Percentiles rank a stretch among this genome's conserved stretches.
Evolutionary conservation across 2,329 filamentous ascomycete genomes (phyloP).

Genomic region (Aureobasidium uvarum): DNA sequence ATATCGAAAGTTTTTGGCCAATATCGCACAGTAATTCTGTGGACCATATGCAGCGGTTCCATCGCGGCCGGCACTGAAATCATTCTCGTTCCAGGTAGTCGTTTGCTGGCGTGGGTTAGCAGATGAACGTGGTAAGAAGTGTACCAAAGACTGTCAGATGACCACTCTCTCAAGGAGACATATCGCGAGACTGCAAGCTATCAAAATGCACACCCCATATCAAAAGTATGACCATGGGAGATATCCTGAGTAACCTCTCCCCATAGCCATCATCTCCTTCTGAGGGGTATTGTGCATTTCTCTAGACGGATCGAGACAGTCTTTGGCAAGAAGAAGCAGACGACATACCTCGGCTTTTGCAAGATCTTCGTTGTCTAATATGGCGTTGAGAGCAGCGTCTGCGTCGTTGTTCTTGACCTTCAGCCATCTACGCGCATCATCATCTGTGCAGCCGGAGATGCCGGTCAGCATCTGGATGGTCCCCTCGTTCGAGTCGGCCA

Average conservation of each 20-base stretch:
- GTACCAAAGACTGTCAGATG: background rate
- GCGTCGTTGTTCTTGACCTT: conserved; percentile 38
- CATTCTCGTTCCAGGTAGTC: conserved; percentile 35
- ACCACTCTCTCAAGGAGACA: background rate
- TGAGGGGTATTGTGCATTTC: background rate
- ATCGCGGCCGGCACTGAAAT: conserved; percentile 35
- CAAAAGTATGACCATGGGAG: background rate
- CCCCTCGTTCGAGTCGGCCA: conserved; percentile 32
- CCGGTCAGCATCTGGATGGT: conserved; percentile 32
- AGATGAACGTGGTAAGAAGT: background rate
- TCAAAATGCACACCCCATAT: background rate
- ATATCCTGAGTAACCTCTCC: background rate
- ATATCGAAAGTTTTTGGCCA: background rate
- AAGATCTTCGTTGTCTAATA: conserved; percentile 38
- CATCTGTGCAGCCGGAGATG: conserved; percentile 30
- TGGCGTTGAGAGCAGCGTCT: conserved; percentile 34
- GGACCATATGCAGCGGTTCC: conserved; percentile 31
- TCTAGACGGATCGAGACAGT: background rate
- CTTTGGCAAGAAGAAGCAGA: background rate
- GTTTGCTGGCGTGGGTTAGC: conserved; percentile 21
- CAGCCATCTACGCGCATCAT: conserved; percentile 35
- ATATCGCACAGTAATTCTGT: conserved; percentile 16
- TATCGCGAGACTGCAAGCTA: background rate
- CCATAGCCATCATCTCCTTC: background rate
- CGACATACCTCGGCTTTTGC: conserved; percentile 30